These are phyloP conservation scores for Chalaropsis ovoidea DNA, from an alignment of 2,329 filamentous ascomycete genomes.

Conservation along the genomic window DNA sequence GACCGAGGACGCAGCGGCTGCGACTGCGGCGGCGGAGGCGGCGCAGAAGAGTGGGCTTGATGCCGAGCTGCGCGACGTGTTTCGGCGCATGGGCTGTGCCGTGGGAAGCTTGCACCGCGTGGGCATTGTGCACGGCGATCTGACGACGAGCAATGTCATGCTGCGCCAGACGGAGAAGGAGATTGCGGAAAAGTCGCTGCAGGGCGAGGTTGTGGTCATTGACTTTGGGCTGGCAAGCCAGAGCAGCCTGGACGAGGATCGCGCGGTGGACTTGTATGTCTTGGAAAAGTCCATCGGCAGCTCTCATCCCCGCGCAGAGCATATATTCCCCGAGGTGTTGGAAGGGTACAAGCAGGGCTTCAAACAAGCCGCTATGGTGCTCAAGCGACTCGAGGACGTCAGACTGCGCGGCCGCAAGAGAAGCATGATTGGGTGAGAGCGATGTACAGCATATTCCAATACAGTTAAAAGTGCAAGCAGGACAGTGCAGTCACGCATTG, in stretches of 20 bases:
- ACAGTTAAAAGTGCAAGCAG: background rate
- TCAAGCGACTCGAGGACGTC: conserved; percentile 83
- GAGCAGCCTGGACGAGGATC: conserved; percentile 75
- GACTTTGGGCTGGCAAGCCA: conserved; percentile 87
- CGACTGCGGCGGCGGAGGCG: conserved; percentile 26
- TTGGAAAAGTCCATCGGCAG: conserved; percentile 89
- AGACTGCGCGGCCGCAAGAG: conserved; percentile 88
- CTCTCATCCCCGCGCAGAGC: conserved; percentile 79
- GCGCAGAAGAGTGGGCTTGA: conserved; percentile 36
- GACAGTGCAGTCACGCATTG: background rate
- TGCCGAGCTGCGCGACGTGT: conserved; percentile 47
- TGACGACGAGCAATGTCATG: conserved; percentile 98
- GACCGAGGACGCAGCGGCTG: conserved; percentile 20
- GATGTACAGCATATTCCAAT: background rate
- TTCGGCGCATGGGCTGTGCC: conserved; percentile 59
- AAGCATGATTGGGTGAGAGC: conserved; percentile 77
- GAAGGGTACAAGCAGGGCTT: conserved; percentile 63
- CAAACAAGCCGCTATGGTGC: conserved; percentile 61
- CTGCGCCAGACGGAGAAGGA: conserved; percentile 40
- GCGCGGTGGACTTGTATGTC: conserved; percentile 92
- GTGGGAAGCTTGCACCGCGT: conserved; percentile 68
- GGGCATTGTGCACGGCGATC: conserved; percentile 87
- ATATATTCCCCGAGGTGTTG: conserved; percentile 63
- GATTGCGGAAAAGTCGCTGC: conserved; percentile 32
- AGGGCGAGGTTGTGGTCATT: conserved; percentile 77